Evolutionary conservation across 345 rosid species (phyloP).

Genomic region (Acer negundo): DNA sequence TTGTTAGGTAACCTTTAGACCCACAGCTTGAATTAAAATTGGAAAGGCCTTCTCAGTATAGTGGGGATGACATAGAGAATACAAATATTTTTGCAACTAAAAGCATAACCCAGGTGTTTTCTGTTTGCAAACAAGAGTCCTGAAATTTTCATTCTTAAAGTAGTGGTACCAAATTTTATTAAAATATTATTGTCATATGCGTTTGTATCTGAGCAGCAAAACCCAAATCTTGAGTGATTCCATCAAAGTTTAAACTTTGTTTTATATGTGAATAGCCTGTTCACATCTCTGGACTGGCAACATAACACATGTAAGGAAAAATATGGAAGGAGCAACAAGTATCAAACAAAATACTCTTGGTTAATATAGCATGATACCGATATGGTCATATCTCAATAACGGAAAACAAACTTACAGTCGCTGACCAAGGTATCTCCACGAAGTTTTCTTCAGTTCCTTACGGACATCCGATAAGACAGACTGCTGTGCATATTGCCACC

Average conservation of each 20-base stretch:
- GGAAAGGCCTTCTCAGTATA: not conserved
- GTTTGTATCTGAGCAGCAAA: not conserved
- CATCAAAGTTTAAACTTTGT: not conserved
- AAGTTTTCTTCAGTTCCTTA: conserved; percentile 69
- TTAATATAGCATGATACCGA: not conserved
- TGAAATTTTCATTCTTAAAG: no score
- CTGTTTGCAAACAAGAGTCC: no score
- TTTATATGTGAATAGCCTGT: not conserved
- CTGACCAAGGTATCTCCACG: conserved; percentile 82
- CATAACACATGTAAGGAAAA: not conserved
- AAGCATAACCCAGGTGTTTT: no score
- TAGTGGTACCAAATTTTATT: no score
- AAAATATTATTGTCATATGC: not conserved
- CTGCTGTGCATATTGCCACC: conserved; percentile 93
- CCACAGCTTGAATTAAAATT: not conserved
- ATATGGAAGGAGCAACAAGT: not conserved
- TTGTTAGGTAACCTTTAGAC: not conserved
- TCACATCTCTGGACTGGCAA: not conserved
- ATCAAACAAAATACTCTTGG: not conserved
- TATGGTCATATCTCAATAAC: not conserved
- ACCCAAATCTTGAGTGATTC: not conserved
- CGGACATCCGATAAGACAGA: conserved; percentile 75
- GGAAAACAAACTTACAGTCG: conserved; percentile 60
- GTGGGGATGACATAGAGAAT: not conserved
- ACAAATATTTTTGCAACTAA: not conserved